phyloP scores from a whole-genome alignment of 129 eudicot genomes.

The Ambrosia artemisiifolia region DNA sequence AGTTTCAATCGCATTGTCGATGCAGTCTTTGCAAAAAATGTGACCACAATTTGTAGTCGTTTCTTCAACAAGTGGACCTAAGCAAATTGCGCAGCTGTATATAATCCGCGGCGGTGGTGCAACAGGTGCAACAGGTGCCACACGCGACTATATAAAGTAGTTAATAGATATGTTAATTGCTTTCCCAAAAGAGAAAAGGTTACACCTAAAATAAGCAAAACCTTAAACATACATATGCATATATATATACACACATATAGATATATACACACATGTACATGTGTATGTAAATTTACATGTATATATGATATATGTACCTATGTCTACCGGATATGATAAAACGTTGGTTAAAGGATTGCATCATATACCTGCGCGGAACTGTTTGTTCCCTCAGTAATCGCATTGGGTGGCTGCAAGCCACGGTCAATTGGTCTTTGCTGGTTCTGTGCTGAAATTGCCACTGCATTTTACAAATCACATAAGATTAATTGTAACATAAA shows the following conservation, averaged over 20 bases:
- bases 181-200: background rate
- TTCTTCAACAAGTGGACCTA: conserved; percentile 43
- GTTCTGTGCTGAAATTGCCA: background rate
- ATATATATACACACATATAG: background rate
- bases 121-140: background rate
- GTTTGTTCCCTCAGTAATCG: background rate
- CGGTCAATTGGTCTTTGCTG: background rate
- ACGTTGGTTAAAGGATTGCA: background rate
- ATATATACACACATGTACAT: too few species aligned
- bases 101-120: conserved; percentile 21
- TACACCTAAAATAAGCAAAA: background rate
- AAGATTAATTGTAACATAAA: background rate
- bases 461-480: background rate
- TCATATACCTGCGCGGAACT: background rate
- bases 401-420: background rate
- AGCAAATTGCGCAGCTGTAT: conserved; percentile 49
- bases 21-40: conserved; percentile 48
- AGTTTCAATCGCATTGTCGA: conserved; percentile 29
- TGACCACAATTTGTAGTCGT: conserved; percentile 66
- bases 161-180: background rate
- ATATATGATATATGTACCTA: background rate
- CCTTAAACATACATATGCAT: background rate
- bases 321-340: background rate
- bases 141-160: conserved; percentile 15
- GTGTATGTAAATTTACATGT: background rate